Base-by-base conservation (phyloP, 345 rosid species). In the Salix koriyanagi region DNA sequence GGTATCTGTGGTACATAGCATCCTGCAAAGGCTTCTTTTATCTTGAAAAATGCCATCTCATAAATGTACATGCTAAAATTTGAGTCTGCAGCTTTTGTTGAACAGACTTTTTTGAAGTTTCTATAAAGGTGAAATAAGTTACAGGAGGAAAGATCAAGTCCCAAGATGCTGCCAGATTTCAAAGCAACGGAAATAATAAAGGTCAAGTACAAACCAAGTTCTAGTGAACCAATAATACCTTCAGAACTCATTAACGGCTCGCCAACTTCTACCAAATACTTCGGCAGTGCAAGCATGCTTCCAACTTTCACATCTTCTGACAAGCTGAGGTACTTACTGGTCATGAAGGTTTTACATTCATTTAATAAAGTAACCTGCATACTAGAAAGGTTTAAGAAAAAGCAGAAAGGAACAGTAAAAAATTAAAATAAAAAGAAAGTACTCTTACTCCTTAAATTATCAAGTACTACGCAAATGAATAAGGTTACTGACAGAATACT, bases 261-360 rank as follows among this genome's bases (percentile, higher is more conserved):
- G 13, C 73, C 73, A 46, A 70, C 73, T 46, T 70, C 73, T 30
- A 70, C 73, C 18, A 70, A 25, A 46, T 46, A 70, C 13, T 70
- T 70, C 0, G 60, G 60, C 73, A 70, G 56, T 48, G 25, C 37
- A 70, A 70, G 7, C 25, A 28, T 15, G 16, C 61, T 23, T 14
- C 73, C 61, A 1, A 19, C 48, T 12, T 34, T 70, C 37, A 70
- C 73, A 11, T 70, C 73, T 46, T 70, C 73, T 10, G 73, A 70
- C 28, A 46, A 44, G 28, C 60, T 70, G 32, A 70, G 36, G 60
- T 46, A 46, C 34, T 46, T 70, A 70, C 23, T 70, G 73, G 58
- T 44, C 60, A 70, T n/a, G 60, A 70, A 44, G 60, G 60, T 46
- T 70, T 70, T 70, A 46, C 44, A 60, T 25, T 70, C 73, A 46